These are phyloP conservation scores for Chlorophyllum brunneum DNA, from an alignment of 768 basidiomycete genomes.

Conservation along the genomic window DNA sequence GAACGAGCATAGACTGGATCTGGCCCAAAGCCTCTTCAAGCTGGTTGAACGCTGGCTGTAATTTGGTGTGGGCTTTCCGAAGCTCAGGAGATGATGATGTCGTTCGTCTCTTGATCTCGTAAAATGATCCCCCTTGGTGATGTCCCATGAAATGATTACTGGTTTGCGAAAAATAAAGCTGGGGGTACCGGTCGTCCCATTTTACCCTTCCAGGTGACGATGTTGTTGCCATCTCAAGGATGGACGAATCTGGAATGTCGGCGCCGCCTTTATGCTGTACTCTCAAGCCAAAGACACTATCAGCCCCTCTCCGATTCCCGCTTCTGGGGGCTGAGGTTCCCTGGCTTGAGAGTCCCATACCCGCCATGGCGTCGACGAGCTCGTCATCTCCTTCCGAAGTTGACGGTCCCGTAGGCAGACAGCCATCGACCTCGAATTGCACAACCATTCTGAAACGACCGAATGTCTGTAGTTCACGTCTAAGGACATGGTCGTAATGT, in stretches of 20 bases:
- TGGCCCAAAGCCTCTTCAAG: slow-evolving; percentile 34
- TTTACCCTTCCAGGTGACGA: slow-evolving; percentile 24
- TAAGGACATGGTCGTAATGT: not conserved
- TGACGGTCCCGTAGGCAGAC: slow-evolving; percentile 18
- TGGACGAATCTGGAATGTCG: slow-evolving; percentile 34
- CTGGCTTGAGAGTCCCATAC: slow-evolving; percentile 24
- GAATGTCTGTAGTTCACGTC: too few species aligned
- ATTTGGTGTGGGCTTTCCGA: slow-evolving; percentile 23
- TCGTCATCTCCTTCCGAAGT: slow-evolving; percentile 26
- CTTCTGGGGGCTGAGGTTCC: too few species aligned
- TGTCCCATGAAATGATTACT: slow-evolving; percentile 54
- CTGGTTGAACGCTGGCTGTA: slow-evolving; percentile 33
- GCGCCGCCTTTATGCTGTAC: slow-evolving; percentile 24
- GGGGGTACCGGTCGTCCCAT: slow-evolving; percentile 49
- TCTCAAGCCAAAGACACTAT: slow-evolving; percentile 16
- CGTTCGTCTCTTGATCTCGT: slow-evolving; percentile 42
- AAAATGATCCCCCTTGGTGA: slow-evolving; percentile 53
- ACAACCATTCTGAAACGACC: slow-evolving; percentile 34
- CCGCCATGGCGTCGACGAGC: slow-evolving; percentile 29
- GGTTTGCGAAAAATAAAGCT: slow-evolving; percentile 69
- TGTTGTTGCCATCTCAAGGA: slow-evolving; percentile 46
- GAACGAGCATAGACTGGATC: slow-evolving; percentile 46
- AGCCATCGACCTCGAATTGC: slow-evolving; percentile 26
- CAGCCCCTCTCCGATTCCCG: not conserved
- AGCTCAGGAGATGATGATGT: slow-evolving; percentile 35